Percentiles rank a stretch among this genome's conserved stretches.
phyloP scores from a whole-genome alignment of 257 asterid genomes.

The Jasminum sambac region DNA sequence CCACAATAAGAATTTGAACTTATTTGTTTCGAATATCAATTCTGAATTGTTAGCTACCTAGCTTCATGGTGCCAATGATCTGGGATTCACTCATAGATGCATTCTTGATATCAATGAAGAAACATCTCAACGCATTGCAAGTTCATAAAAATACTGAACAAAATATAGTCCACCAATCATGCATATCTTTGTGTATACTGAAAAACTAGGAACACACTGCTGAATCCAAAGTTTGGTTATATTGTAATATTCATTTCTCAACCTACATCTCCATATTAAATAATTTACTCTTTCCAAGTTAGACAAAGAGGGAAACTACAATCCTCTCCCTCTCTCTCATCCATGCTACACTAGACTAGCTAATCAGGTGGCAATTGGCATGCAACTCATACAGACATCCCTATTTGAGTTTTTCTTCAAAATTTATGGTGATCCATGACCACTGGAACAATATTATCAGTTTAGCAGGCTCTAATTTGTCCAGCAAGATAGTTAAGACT shows the following conservation, averaged over 20 bases:
- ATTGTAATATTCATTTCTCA: background rate
- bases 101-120: background rate
- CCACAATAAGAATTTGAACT: background rate
- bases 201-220: background rate
- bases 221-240: background rate
- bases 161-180: conserved; percentile 4
- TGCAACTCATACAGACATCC: background rate
- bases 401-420: background rate
- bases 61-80: conserved; percentile 1
- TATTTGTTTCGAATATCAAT: background rate
- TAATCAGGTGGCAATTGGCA: background rate
- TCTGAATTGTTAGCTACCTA: background rate
- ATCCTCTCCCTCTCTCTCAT: background rate
- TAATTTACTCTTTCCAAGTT: background rate
- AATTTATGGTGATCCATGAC: background rate
- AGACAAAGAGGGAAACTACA: background rate
- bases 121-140: background rate
- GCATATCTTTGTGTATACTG: background rate
- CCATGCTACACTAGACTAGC: background rate
- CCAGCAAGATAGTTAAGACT: background rate
- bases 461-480: background rate
- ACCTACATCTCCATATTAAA: background rate
- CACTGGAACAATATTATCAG: background rate
- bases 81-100: conserved; percentile 1
- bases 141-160: conserved; percentile 2